Conservation (phyloP, 2,329 filamentous ascomycete species). For the Plenodomus biglobosus region DNA sequence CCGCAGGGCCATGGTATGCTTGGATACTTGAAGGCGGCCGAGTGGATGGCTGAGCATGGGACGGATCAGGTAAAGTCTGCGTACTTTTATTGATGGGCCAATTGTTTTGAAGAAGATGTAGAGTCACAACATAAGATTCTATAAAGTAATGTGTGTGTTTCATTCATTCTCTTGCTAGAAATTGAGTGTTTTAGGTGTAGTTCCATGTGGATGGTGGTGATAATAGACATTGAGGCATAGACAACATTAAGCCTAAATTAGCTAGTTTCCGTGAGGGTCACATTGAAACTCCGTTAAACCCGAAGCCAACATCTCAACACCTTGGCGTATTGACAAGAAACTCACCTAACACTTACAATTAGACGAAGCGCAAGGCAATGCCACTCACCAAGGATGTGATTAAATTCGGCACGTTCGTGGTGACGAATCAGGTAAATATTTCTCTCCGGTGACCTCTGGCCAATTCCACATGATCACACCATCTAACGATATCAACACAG, state of each 20-base stretch:
- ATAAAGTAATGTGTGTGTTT: too few species aligned
- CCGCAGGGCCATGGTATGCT: neutral
- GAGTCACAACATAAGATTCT: too few species aligned
- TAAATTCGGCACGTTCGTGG: conserved; percentile 49
- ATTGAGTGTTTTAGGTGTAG: too few species aligned
- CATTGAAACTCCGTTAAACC: neutral
- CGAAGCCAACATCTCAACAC: conserved; percentile 5
- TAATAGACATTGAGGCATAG: too few species aligned
- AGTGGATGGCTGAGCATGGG: conserved; percentile 11
- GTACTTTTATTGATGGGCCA: conserved; percentile 1
- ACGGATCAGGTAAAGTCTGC: conserved; percentile 10
- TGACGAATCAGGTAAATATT: conserved; percentile 60
- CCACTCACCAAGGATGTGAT: conserved; percentile 46
- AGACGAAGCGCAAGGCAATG: conserved; percentile 24
- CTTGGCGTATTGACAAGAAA: neutral
- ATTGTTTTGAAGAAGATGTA: too few species aligned
- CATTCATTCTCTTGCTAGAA: too few species aligned
- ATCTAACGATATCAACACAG: conserved; percentile 48
- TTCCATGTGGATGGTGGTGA: too few species aligned
- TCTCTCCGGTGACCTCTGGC: conserved; percentile 90
- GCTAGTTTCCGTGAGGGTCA: neutral
- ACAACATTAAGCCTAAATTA: neutral
- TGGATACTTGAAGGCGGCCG: conserved; percentile 9
- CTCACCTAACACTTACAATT: neutral
- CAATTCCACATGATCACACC: conserved; percentile 76